Conservation (phyloP, 1,139 yeast genomes). For the Nakaseomyces kungkrabaensis region DNA sequence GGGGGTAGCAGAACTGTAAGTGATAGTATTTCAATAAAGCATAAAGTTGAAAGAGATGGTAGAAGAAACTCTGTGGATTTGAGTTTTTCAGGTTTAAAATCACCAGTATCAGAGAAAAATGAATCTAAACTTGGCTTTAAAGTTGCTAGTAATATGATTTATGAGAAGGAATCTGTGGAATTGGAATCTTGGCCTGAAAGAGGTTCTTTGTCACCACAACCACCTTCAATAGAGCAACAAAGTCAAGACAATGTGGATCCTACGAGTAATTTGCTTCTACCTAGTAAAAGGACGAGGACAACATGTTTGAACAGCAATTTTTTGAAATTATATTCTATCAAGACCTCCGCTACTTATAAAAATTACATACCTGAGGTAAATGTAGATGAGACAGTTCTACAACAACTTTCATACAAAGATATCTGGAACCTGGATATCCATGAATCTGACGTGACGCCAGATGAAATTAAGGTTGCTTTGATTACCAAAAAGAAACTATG, state of each 20-base stretch:
- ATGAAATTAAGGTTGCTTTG: conserved; percentile 24
- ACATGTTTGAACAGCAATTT: conserved; percentile 23
- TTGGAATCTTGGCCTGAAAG: conserved; percentile 24
- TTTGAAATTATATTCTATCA: conserved; percentile 24
- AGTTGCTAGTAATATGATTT: conserved; percentile 5
- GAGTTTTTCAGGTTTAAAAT: neutral
- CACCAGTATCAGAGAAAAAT: neutral
- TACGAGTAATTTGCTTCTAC: conserved; percentile 7
- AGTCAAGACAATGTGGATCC: neutral
- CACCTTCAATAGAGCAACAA: neutral
- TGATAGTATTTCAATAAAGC: neutral
- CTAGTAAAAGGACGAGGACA: conserved; percentile 22
- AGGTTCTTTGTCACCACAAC: neutral
- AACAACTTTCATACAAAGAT: conserved; percentile 16
- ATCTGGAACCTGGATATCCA: conserved; percentile 20
- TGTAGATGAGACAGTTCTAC: conserved; percentile 23
- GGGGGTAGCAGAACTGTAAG: neutral
- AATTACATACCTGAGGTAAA: conserved; percentile 23
- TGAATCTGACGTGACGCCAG: conserved; percentile 11
- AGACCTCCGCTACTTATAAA: conserved; percentile 17
- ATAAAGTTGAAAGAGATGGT: conserved; percentile 5
- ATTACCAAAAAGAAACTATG: conserved; percentile 26
- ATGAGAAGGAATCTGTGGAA: conserved; percentile 15
- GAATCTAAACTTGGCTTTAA: neutral
- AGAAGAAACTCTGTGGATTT: neutral